Evolutionary conservation across 768 basidiomycete genomes (phyloP).

Genomic region (Agaricus blazei): DNA sequence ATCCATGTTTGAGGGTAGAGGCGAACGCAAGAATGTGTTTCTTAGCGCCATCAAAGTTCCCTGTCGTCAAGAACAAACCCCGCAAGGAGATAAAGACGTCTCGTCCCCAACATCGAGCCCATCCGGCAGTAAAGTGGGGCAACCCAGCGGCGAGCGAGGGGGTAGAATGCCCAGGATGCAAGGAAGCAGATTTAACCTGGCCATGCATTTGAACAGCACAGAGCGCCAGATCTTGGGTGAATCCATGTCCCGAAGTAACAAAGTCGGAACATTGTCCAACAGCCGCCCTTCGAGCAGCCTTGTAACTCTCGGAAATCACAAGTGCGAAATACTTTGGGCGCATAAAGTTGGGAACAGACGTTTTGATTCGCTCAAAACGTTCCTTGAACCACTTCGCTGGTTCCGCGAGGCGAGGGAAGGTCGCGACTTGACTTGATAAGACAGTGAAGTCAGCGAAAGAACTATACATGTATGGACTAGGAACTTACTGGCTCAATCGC

Average conservation of each 20-base stretch:
- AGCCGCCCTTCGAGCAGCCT: constrained; percentile 76
- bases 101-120: constrained; percentile 98
- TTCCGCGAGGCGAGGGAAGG: constrained; percentile 61
- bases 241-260: constrained; percentile 75
- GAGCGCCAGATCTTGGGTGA: constrained; percentile 87
- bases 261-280: constrained; percentile 90
- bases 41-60: constrained; percentile 80
- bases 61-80: constrained; percentile 91
- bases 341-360: constrained; percentile 75
- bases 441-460: constrained; percentile 10
- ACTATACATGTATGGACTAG: background rate
- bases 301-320: constrained; percentile 87
- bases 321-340: constrained; percentile 96
- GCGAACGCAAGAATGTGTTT: constrained; percentile 91
- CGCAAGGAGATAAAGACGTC: constrained; percentile 92
- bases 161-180: constrained; percentile 63
- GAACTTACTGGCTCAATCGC: constrained; percentile 64
- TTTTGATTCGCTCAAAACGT: constrained; percentile 79
- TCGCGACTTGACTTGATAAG: constrained; percentile 45
- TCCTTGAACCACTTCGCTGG: constrained; percentile 84
- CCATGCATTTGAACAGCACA: constrained; percentile 90
- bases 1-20: constrained; percentile 89
- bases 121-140: constrained; percentile 88
- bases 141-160: constrained; percentile 92
- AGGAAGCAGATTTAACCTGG: constrained; percentile 82